Conservation (phyloP, 2,329 filamentous ascomycete genomes). For the Stagonosporopsis rhizophila region DNA sequence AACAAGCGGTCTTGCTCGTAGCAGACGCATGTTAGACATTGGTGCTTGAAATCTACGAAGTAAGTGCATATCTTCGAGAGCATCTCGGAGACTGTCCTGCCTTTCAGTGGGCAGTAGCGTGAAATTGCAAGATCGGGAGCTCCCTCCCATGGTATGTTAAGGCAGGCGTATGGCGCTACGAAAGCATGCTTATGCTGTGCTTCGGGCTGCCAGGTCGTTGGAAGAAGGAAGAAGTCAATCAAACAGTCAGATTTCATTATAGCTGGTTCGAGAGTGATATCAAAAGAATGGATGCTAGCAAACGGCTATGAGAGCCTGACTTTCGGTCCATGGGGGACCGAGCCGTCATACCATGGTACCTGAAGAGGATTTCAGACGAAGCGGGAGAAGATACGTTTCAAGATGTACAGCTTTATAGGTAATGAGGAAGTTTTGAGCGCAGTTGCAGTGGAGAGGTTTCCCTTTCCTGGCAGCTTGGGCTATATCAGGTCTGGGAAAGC, state of each 20-base stretch:
- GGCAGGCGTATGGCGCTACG: constrained; percentile 16
- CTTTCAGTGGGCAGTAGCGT: constrained; percentile 6
- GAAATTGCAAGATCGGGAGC: constrained; percentile 10
- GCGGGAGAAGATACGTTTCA: constrained; percentile 27
- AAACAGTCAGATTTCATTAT: constrained; percentile 17
- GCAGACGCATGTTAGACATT: constrained; percentile 15
- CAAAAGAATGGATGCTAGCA: constrained; percentile 23
- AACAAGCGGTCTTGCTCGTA: constrained; percentile 18
- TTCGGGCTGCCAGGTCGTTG: constrained; percentile 8
- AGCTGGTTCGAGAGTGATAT: constrained; percentile 25
- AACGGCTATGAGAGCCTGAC: constrained; percentile 23
- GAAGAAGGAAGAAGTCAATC: constrained; percentile 1
- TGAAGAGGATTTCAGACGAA: constrained; percentile 19
- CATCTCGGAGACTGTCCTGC: not conserved
- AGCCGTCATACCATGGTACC: not conserved
- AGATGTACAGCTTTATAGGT: constrained; percentile 33
- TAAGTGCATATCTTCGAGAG: not conserved
- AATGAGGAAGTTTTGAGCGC: constrained; percentile 20
- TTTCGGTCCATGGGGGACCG: not conserved
- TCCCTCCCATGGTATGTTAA: not conserved
- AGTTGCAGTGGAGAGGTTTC: not conserved
- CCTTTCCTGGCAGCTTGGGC: not conserved
- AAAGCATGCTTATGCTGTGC: constrained; percentile 17
- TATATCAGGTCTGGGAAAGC: too few relatives aligned
- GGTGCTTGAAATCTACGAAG: not conserved